These are phyloP conservation scores for Nymphaea colorata DNA, from an alignment of 164 flowering plant species.

Conservation along the genomic window DNA sequence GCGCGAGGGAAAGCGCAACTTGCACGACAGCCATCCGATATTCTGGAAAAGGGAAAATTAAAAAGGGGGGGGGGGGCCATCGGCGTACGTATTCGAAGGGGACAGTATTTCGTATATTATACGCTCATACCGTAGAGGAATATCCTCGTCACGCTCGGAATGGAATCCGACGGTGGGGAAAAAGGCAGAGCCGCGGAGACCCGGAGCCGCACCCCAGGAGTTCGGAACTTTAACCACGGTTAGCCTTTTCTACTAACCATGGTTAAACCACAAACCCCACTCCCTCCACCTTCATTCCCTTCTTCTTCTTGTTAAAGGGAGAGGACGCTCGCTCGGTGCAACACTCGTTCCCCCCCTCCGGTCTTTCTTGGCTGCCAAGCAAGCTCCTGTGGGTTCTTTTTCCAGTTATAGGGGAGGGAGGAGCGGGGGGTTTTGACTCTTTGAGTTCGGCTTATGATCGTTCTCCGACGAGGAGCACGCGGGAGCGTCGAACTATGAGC, in stretches of 20 bases:
- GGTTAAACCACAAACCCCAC: background rate
- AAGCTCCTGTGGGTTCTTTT: background rate
- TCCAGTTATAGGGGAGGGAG: background rate
- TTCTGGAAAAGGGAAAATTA: too few relatives aligned
- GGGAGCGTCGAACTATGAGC: slow-evolving; percentile 34
- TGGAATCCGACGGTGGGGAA: slow-evolving; percentile 24
- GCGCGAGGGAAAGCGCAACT: too few relatives aligned
- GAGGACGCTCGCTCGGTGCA: background rate
- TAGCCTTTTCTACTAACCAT: background rate
- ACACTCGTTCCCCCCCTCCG: background rate
- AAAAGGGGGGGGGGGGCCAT: too few relatives aligned
- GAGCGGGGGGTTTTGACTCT: too few relatives aligned
- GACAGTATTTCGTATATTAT: too few relatives aligned
- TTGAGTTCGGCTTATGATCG: background rate
- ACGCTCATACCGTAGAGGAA: too few relatives aligned
- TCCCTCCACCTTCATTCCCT: slow-evolving; percentile 6
- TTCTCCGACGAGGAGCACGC: background rate
- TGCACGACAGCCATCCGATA: too few relatives aligned
- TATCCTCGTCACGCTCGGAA: too few relatives aligned
- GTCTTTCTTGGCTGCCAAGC: background rate
- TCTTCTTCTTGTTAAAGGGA: slow-evolving; percentile 1
- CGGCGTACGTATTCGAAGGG: too few relatives aligned
- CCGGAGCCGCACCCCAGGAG: slow-evolving; percentile 81
- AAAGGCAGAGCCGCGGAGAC: slow-evolving; percentile 66
- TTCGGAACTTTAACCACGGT: slow-evolving; percentile 40